Evolutionary conservation across 1,139 yeast species (phyloP), one percentile per base, ranked within the genome.

Genomic region (Hanseniaspora uvarum): DNA sequence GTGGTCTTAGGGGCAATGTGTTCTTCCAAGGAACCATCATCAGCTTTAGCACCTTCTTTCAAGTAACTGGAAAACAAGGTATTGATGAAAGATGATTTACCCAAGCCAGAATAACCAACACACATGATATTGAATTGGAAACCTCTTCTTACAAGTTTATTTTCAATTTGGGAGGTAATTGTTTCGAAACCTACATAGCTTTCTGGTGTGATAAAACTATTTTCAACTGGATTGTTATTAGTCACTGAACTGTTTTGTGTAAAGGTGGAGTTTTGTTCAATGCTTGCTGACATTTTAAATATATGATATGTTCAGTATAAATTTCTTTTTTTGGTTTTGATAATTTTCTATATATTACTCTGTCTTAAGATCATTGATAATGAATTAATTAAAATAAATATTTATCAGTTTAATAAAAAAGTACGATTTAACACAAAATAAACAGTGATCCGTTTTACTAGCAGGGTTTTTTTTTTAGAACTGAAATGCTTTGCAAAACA

Each of bases 101-200:
- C 98, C 61, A 92, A 77, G 2, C 98, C 98, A 23, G 95, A 85
- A 67, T 86, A 84, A 39, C 94, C 98, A 46, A 92, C 97, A 54
- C 86, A 85, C 94, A 92, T 88, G 57, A 92, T 72, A 66, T 92
- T 92, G 72, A 92, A 86, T 67, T 87, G 94, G 71, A 92, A 92
- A 11, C 98, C 98, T 63, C 94, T 79, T 68, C 87, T 89, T 69
- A 92, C 76, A 62, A 92, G 75, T 61, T 96, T 80, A 68, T 85
- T 87, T 70, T 92, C 96, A 65, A 92, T 92, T 72, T 92, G 98
- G 43, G 86, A 79, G 55, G 98, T 92, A 70, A 92, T 89, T 60
- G 96, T 84, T 70, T 92, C 97, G 67, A 92, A 92, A 52, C 98
- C 98, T 59, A 89, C 97, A 67, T 87, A 87, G 45, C 73, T 68